A percentile compares a stretch with the other conserved stretches of the same genome.
phyloP scores from a whole-genome alignment of 345 rosid species.

The Populus tremula region DNA sequence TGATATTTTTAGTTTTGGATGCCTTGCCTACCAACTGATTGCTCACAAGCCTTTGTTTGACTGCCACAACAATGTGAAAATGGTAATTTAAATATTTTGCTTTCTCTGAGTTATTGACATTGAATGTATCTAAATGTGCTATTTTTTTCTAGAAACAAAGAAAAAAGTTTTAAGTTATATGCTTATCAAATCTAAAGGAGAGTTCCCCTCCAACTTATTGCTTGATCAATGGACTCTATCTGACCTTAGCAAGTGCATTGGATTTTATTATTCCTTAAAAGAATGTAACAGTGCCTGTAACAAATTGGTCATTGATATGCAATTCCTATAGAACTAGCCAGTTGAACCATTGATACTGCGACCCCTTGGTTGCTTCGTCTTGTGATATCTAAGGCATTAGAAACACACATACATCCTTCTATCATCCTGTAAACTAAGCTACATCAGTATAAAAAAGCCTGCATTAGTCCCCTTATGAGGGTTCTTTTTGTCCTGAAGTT shows the following conservation, averaged over 20 bases:
- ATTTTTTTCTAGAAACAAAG: not conserved
- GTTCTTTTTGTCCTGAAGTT: too few relatives aligned
- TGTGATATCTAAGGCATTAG: not conserved
- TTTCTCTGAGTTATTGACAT: not conserved
- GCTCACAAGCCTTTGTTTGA: conserved; percentile 84
- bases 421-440: too few relatives aligned
- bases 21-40: conserved; percentile 87
- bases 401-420: too few relatives aligned
- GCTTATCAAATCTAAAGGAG: not conserved
- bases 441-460: too few relatives aligned
- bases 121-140: not conserved
- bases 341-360: not conserved
- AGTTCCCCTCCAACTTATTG: not conserved
- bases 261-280: not conserved
- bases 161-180: not conserved
- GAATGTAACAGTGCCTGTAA: not conserved
- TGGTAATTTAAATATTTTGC: conserved; percentile 48
- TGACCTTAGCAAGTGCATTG: not conserved
- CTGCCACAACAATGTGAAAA: conserved; percentile 95
- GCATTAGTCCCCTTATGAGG: too few relatives aligned
- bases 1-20: conserved; percentile 95
- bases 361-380: not conserved
- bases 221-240: not conserved
- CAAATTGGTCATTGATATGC: not conserved
- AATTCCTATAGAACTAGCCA: not conserved